Percentiles rank a stretch among this genome's conserved stretches.
These are phyloP conservation scores for Tolypocladium guangdongense DNA, from an alignment of 2,329 filamentous ascomycete species.

Conservation along the genomic window DNA sequence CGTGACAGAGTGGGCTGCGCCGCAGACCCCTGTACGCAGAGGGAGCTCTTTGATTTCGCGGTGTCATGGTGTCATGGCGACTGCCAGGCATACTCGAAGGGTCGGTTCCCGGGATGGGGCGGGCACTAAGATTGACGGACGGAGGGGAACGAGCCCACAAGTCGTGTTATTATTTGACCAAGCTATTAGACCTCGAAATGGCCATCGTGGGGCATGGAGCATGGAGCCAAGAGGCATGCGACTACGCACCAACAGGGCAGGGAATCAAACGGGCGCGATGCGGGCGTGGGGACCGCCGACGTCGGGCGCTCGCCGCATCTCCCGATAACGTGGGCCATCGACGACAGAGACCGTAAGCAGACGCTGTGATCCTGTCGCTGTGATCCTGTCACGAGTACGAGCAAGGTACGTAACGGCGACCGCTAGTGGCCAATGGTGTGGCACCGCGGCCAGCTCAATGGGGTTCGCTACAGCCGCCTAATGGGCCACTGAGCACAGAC, in stretches of 20 bases:
- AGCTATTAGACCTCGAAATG: constrained; percentile 3
- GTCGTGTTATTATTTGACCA: constrained; percentile 2
- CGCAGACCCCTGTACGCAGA: background rate
- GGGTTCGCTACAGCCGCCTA: background rate
- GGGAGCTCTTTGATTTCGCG: background rate
- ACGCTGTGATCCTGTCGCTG: background rate
- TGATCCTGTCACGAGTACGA: too few relatives aligned
- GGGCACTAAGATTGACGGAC: background rate
- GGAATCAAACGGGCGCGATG: background rate
- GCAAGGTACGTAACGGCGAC: constrained; percentile 3
- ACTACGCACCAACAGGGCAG: background rate
- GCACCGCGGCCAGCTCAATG: background rate
- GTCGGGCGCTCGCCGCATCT: background rate
- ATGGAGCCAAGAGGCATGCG: too few relatives aligned
- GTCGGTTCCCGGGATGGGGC: background rate
- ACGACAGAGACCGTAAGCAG: too few relatives aligned
- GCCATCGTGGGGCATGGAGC: background rate
- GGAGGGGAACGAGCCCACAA: background rate
- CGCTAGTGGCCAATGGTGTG: background rate
- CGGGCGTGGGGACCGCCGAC: background rate
- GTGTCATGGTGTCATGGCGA: background rate
- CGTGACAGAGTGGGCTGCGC: background rate
- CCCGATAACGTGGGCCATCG: too few relatives aligned
- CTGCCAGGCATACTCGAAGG: background rate
- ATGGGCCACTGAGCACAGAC: too few relatives aligned